A percentile compares a stretch with the other conserved stretches of the same genome.
These are phyloP conservation scores for Solanum hybrid DNA, from an alignment of 305 asterid species.

Conservation along the genomic window DNA sequence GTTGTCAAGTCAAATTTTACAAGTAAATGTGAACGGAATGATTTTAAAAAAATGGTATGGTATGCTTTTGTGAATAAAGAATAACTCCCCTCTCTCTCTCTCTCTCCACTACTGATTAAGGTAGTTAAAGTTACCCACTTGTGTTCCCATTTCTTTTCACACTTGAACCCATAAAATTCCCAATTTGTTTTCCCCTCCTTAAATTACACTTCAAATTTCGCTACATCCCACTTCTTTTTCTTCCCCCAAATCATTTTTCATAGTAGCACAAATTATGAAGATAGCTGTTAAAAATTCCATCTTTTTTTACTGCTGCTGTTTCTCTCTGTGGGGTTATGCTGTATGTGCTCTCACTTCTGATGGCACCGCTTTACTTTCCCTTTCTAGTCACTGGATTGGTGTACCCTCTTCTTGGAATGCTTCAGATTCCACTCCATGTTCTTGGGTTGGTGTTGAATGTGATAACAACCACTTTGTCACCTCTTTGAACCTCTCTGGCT, in stretches of 20 bases:
- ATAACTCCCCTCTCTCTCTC: neutral
- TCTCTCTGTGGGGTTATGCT: constrained; percentile 2
- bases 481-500: constrained; percentile 37
- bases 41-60: neutral
- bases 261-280: constrained; percentile 8
- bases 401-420: constrained; percentile 78
- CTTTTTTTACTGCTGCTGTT: constrained; percentile 9
- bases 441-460: constrained; percentile 75
- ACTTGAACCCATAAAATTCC: neutral
- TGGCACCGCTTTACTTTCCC: constrained; percentile 55
- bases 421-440: constrained; percentile 67
- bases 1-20: too few species aligned
- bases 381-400: constrained; percentile 44
- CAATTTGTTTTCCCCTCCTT: neutral
- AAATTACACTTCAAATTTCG: neutral
- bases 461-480: constrained; percentile 23
- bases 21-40: too few species aligned
- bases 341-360: constrained; percentile 33
- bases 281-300: neutral
- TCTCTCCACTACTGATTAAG: neutral
- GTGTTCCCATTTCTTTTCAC: neutral
- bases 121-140: neutral
- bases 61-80: neutral
- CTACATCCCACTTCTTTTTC: neutral
- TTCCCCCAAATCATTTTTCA: neutral